Percentiles rank a stretch among this genome's conserved stretches.
Evolutionary conservation across 1,139 yeast genomes (phyloP).

Genomic region (Taphrina populina): DNA sequence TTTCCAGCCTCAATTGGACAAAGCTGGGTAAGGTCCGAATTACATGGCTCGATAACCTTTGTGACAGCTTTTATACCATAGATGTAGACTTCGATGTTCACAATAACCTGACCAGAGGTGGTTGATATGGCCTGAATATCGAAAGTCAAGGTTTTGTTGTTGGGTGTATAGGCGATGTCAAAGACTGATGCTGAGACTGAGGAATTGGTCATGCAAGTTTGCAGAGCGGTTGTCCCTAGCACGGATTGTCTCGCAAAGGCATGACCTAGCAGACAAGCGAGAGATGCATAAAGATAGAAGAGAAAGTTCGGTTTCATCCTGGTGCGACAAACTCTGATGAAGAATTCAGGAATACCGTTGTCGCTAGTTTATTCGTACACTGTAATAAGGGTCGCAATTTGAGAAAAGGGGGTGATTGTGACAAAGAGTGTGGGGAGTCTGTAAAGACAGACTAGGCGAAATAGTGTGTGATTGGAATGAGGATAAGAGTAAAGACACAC

Average conservation of each 20-base stretch:
- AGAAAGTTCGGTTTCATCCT: too few relatives aligned
- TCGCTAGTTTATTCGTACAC: conserved; percentile 11
- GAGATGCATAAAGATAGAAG: not conserved
- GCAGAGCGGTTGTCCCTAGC: conserved; percentile 52
- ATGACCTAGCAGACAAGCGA: conserved; percentile 4
- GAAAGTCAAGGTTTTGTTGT: conserved; percentile 60
- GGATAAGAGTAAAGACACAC: too few relatives aligned
- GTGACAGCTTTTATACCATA: conserved; percentile 76
- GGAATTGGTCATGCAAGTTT: conserved; percentile 91
- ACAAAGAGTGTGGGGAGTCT: conserved; percentile 10
- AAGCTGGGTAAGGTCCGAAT: conserved; percentile 53
- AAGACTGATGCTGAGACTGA: conserved; percentile 84
- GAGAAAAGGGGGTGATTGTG: not conserved
- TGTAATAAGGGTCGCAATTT: conserved; percentile 1
- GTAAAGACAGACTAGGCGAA: too few relatives aligned
- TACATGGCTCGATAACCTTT: conserved; percentile 63
- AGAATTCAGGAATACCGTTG: too few relatives aligned
- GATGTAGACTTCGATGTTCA: conserved; percentile 66
- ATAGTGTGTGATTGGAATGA: too few relatives aligned
- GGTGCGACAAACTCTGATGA: too few relatives aligned
- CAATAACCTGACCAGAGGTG: conserved; percentile 69
- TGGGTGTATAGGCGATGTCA: conserved; percentile 70
- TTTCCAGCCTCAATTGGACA: conserved; percentile 91
- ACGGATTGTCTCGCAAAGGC: conserved; percentile 11
- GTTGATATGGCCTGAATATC: conserved; percentile 78